Percentiles rank a stretch among this genome's conserved stretches.
Evolutionary conservation across 1,284 basidiomycete genomes (phyloP).

Genomic region (Marasmius oreades): DNA sequence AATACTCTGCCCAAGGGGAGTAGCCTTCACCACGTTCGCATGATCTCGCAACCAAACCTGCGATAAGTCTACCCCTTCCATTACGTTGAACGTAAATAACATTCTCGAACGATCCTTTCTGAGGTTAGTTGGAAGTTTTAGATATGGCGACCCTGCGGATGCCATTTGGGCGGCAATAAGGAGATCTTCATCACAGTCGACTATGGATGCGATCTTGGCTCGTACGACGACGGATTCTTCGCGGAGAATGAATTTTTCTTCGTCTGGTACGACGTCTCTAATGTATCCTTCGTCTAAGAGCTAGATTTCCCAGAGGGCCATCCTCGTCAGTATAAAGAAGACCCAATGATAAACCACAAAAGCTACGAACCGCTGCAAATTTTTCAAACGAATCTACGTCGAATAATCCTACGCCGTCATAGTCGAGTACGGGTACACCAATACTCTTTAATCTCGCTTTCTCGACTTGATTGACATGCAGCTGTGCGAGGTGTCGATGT

Average conservation of each 20-base stretch:
- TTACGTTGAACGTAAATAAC: background rate
- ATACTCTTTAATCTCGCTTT: background rate
- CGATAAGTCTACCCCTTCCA: background rate
- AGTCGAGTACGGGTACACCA: background rate
- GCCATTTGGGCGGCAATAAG: constrained; percentile 1
- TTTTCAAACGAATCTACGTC: background rate
- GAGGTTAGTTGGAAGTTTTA: background rate
- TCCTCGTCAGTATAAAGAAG: background rate
- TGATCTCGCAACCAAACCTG: background rate
- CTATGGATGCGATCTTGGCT: background rate
- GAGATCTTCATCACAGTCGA: constrained; percentile 1
- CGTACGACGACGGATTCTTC: background rate
- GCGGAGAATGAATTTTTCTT: background rate
- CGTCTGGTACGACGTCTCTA: background rate
- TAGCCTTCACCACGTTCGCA: background rate
- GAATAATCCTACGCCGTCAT: background rate
- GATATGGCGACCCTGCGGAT: background rate
- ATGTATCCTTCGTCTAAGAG: background rate
- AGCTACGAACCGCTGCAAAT: background rate
- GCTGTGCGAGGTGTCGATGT: background rate
- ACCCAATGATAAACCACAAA: background rate
- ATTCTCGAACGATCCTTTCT: background rate
- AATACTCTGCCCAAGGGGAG: background rate
- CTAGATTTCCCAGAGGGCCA: background rate
- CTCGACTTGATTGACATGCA: background rate